Base-by-base conservation (phyloP, 257 asterid genomes). In the Solanum sitiens region DNA sequence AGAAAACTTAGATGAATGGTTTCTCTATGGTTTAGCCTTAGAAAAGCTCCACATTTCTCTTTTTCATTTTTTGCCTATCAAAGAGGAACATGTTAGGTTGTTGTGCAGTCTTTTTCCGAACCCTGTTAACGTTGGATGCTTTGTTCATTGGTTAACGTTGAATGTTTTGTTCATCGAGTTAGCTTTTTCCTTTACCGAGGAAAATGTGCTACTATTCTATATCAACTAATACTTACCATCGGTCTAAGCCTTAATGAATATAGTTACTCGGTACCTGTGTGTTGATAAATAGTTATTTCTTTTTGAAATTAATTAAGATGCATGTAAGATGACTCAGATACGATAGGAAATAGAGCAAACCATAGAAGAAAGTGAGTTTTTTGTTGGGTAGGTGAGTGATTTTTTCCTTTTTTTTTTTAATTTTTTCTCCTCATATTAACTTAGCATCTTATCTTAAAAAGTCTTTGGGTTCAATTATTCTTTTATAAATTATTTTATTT, bases 251-350 rank as follows among this genome's bases (percentile, higher is more conserved):
- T 73, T 10, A 5, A 35, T 73, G 18, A 37, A 37, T 8, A 33
- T 9, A 73, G 1, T 35, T 73, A 73, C 1, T 73, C 5, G 10
- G 1, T 37, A 73, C 5, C 0, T 73, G 2, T 72, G 7, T 32
- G 8, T 9, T 35, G 18, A 21, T 73, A 35, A 72, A 1, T 72
- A 72, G 18, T 23, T 10, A 73, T 2, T 37, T 10, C 0, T 1
- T 20, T 20, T 0, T 37, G 0, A 30, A 63, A 63, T 1, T 63
- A n/a, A 2, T 7, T 7, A 0, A 73, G 18, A 0, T 5, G 3
- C 10, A 0, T 11, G 3, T 3, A 35, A 35, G 5, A 18, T 0
- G 5, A 1, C 0, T 20, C 15, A 0, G 10, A 1, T 11, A 14
- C 2, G 0, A 68, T 23, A 23, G 13, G 27, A 61, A 63, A 27